These are phyloP conservation scores for Mucor ambiguus DNA, from an alignment of 371 early-diverging fungal species.

Conservation along the genomic window DNA sequence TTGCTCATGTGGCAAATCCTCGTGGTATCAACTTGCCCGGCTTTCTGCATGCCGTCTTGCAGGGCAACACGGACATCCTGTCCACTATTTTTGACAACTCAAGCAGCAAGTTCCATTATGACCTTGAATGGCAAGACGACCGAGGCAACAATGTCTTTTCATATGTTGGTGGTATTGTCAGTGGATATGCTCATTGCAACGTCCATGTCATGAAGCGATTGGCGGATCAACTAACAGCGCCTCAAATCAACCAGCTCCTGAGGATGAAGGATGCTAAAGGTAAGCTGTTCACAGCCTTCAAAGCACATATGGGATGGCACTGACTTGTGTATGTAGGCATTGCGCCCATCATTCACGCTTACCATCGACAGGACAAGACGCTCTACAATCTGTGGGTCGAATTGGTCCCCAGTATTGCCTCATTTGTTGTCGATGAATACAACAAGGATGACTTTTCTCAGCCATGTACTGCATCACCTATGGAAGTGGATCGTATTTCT, in stretches of 20 bases:
- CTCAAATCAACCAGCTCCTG: constrained; percentile 9
- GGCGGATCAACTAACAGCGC: background rate
- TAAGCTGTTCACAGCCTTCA: background rate
- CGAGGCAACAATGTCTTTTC: constrained; percentile 42
- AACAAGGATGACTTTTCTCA: background rate
- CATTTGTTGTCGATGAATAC: constrained; percentile 7
- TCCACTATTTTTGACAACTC: constrained; percentile 15
- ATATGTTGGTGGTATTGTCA: constrained; percentile 26
- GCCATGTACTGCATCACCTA: background rate
- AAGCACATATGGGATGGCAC: too few relatives aligned
- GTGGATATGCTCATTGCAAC: constrained; percentile 44
- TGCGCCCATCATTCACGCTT: constrained; percentile 28
- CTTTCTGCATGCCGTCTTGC: constrained; percentile 44
- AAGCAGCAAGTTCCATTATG: constrained; percentile 9
- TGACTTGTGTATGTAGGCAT: constrained; percentile 22
- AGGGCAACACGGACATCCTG: constrained; percentile 33
- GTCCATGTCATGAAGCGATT: constrained; percentile 32
- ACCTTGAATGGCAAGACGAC: constrained; percentile 40
- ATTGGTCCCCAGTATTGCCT: background rate
- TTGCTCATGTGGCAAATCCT: background rate
- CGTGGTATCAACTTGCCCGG: constrained; percentile 32
- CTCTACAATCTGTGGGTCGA: constrained; percentile 8
- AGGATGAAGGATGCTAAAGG: constrained; percentile 26
- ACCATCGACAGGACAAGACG: constrained; percentile 10
- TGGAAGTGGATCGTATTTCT: constrained; percentile 30